Percentiles rank a stretch among this genome's conserved stretches.
Evolutionary conservation across 2,329 filamentous ascomycete genomes (phyloP).

Genomic region (Beauveria asiatica): DNA sequence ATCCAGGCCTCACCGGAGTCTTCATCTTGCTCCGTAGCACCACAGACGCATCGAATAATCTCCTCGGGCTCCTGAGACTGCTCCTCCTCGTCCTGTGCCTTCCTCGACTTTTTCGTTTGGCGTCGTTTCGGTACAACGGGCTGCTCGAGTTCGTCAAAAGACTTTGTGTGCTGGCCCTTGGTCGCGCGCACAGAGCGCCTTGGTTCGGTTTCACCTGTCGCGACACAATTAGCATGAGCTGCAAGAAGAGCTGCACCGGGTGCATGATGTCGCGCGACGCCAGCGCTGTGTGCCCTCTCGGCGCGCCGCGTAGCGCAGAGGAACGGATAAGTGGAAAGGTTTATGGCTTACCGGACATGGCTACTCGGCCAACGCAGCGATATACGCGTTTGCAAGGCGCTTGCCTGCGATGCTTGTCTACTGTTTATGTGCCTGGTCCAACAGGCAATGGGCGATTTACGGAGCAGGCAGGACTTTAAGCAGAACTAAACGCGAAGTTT

Average conservation of each 20-base stretch:
- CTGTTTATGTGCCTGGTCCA: constrained; percentile 1
- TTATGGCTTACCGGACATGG: constrained; percentile 13
- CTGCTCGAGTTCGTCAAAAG: constrained; percentile 66
- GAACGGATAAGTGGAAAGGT: not conserved
- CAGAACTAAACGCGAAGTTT: constrained; percentile 10
- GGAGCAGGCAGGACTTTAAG: constrained; percentile 8
- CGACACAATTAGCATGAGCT: constrained; percentile 9
- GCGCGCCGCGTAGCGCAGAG: not conserved
- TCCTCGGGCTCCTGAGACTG: constrained; percentile 41
- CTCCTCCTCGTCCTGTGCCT: constrained; percentile 48
- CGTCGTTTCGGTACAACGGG: constrained; percentile 45
- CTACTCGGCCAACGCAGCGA: not conserved
- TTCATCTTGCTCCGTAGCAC: constrained; percentile 75
- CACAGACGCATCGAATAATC: constrained; percentile 88
- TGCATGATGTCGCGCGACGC: constrained; percentile 10
- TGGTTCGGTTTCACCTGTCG: constrained; percentile 56
- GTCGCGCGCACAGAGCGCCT: constrained; percentile 92
- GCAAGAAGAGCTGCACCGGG: constrained; percentile 15
- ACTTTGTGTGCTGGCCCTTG: constrained; percentile 90
- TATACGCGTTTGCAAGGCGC: not conserved
- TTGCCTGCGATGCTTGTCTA: constrained; percentile 6
- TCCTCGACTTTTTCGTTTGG: constrained; percentile 43
- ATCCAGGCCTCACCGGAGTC: constrained; percentile 90
- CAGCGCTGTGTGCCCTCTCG: not conserved
- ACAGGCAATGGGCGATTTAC: constrained; percentile 8